These are phyloP conservation scores for Aspergillus intermedius DNA, from an alignment of 2,329 filamentous ascomycete genomes.

Conservation along the genomic window DNA sequence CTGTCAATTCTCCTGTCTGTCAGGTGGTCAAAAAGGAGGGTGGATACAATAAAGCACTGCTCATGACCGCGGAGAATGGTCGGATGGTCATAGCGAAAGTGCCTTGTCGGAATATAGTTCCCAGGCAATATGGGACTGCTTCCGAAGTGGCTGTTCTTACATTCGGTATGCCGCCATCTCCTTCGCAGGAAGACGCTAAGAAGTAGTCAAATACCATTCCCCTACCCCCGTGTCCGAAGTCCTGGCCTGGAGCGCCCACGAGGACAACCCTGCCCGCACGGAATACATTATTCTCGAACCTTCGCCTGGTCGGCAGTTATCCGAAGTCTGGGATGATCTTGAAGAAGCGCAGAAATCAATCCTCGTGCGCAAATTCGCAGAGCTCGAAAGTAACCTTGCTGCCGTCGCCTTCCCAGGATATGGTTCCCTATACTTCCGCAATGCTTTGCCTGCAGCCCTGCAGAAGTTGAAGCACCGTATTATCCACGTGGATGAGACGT, in stretches of 20 bases:
- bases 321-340: slow-evolving; percentile 23
- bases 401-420: slow-evolving; percentile 16
- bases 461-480: background rate
- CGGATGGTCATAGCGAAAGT: slow-evolving; percentile 17
- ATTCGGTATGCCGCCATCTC: slow-evolving; percentile 12
- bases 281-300: slow-evolving; percentile 34
- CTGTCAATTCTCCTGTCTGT: slow-evolving; percentile 15
- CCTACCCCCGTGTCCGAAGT: slow-evolving; percentile 22
- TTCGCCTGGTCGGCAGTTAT: slow-evolving; percentile 19
- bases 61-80: slow-evolving; percentile 18
- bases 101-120: slow-evolving; percentile 17
- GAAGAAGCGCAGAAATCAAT: slow-evolving; percentile 12
- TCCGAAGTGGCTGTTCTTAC: slow-evolving; percentile 18
- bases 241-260: slow-evolving; percentile 19
- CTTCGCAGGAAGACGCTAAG: background rate
- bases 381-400: slow-evolving; percentile 20
- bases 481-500: slow-evolving; percentile 10
- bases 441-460: slow-evolving; percentile 3
- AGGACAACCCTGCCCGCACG: slow-evolving; percentile 21
- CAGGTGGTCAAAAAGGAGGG: slow-evolving; percentile 25
- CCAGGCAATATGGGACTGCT: slow-evolving; percentile 17
- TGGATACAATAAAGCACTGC: slow-evolving; percentile 20
- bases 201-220: slow-evolving; percentile 12
- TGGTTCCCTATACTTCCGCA: slow-evolving; percentile 6
- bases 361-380: slow-evolving; percentile 22